Percentiles rank a stretch among this genome's conserved stretches.
phyloP scores from a whole-genome alignment of 306 rosid species.

The Albizia julibrissin region DNA sequence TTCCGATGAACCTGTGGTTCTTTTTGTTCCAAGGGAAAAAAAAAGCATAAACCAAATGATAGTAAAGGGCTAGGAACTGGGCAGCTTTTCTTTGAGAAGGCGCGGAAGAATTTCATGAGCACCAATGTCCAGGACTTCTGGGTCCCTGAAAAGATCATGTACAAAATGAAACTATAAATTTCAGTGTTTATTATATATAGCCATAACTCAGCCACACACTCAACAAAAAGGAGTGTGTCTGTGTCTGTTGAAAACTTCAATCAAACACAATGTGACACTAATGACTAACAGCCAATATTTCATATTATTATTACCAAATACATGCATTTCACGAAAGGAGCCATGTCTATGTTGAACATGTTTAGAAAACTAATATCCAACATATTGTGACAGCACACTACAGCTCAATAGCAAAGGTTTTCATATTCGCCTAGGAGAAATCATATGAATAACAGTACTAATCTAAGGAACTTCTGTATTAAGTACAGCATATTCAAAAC shows the following conservation, averaged over 20 bases:
- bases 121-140: conserved; percentile 77
- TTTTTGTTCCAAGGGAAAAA: conserved; percentile 16
- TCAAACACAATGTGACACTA: not conserved
- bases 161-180: conserved; percentile 27
- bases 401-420: not conserved
- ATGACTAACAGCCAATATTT: not conserved
- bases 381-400: not conserved
- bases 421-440: not conserved
- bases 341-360: not conserved
- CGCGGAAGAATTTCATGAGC: conserved; percentile 86
- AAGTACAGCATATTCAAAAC: not conserved
- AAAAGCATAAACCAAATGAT: conserved; percentile 28
- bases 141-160: conserved; percentile 63
- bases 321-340: not conserved
- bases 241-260: not conserved
- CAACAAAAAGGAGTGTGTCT: not conserved
- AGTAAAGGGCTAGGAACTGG: conserved; percentile 36
- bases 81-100: conserved; percentile 52
- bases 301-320: not conserved
- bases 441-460: not conserved
- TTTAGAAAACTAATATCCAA: not conserved
- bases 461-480: not conserved
- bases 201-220: not conserved
- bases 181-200: not conserved
- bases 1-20: conserved; percentile 32